A percentile compares a stretch with the other conserved stretches of the same genome.
These are phyloP conservation scores for Debaryomyces psychrophilus DNA, from an alignment of 1,139 yeast species.

Conservation along the genomic window DNA sequence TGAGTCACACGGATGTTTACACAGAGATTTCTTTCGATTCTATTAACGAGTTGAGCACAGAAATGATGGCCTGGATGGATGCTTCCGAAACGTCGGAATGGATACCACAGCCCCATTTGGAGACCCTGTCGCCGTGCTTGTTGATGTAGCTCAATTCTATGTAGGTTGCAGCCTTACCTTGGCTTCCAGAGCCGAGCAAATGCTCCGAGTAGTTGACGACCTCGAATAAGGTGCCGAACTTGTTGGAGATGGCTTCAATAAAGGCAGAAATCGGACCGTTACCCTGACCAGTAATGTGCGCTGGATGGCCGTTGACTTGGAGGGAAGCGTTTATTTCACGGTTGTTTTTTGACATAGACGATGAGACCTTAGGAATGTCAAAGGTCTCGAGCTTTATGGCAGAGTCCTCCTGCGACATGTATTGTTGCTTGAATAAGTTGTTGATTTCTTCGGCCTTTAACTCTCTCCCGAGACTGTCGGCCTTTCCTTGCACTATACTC, in stretches of 20 bases:
- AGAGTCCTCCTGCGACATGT: constrained; percentile 26
- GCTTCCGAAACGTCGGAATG: constrained; percentile 51
- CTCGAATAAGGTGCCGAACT: constrained; percentile 39
- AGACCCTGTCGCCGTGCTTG: constrained; percentile 28
- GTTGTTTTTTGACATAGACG: constrained; percentile 22
- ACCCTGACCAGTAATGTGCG: constrained; percentile 39
- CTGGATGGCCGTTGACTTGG: constrained; percentile 23
- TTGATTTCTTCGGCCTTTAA: constrained; percentile 47
- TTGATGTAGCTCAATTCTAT: constrained; percentile 42
- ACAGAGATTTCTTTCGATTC: constrained; percentile 28
- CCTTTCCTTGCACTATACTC: constrained; percentile 41
- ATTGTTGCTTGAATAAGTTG: constrained; percentile 40
- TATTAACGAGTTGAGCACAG: constrained; percentile 42
- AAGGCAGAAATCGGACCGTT: constrained; percentile 55
- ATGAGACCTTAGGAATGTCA: constrained; percentile 32
- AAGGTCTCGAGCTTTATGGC: constrained; percentile 38
- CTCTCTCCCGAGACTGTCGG: constrained; percentile 49
- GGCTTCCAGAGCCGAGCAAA: constrained; percentile 46
- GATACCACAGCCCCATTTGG: constrained; percentile 51
- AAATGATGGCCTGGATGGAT: constrained; percentile 50
- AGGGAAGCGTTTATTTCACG: constrained; percentile 38
- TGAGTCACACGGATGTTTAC: constrained; percentile 7
- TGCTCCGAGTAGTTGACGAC: constrained; percentile 50
- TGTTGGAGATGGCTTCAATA: constrained; percentile 41
- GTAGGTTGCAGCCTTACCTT: constrained; percentile 51